These are phyloP conservation scores for Candida berthetii DNA, from an alignment of 805 yeast genomes.

Conservation along the genomic window DNA sequence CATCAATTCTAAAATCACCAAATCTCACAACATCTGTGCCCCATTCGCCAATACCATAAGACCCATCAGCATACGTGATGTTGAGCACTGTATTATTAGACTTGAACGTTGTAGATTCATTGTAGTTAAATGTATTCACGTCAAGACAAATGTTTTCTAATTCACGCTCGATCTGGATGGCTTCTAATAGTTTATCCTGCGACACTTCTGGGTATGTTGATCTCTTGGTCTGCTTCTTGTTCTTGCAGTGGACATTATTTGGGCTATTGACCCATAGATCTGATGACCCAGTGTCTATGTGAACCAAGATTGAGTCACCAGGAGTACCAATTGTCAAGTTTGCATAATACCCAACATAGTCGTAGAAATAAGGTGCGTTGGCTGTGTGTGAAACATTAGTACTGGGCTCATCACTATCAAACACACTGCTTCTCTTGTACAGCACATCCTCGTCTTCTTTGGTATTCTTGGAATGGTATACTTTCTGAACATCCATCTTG, in stretches of 20 bases:
- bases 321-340: constrained; percentile 39
- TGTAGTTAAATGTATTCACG: constrained; percentile 13
- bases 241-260: background rate
- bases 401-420: too few species aligned
- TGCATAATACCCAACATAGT: constrained; percentile 18
- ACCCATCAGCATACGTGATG: constrained; percentile 40
- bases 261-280: constrained; percentile 43
- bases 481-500: too few species aligned
- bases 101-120: constrained; percentile 22
- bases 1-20: constrained; percentile 40
- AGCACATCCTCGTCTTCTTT: too few species aligned
- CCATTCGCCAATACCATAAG: constrained; percentile 37
- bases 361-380: background rate
- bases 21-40: constrained; percentile 47
- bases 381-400: too few species aligned
- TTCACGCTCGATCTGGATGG: background rate
- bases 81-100: constrained; percentile 22
- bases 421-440: too few species aligned
- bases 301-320: constrained; percentile 32
- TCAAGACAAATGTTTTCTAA: background rate
- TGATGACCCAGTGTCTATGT: constrained; percentile 54
- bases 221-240: background rate
- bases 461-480: too few species aligned
- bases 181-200: background rate
- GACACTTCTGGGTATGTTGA: too few species aligned